Base-by-base conservation (phyloP, 768 basidiomycete species). In the Kwoniella sp. region DNA sequence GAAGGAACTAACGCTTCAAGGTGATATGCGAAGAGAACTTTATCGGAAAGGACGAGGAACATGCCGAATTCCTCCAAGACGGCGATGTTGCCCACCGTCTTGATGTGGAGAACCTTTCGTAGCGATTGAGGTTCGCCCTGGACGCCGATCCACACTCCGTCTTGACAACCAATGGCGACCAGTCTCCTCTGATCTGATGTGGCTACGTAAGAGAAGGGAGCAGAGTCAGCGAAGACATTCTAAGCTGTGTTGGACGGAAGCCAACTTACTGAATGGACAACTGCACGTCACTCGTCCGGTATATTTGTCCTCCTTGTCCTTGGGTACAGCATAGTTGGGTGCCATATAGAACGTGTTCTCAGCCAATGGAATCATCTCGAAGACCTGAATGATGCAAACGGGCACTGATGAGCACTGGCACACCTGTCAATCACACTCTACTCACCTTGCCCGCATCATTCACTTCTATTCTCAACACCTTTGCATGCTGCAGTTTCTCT, bases 21-120 rank as follows among this genome's bases (percentile, higher is more conserved):
- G 68, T 92, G 91, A 72, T 94, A 93, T 1, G 95, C 94, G 64
- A 96, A 91, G 1, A 97, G 82, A 0, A 87, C 90, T 84, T 93
- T 94, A 80, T 96, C 92, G 8, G 93, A 91, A 12, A 97, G 82
- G 4, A 98, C 95, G 26, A 98, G 85, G 84, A 99, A 93, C 68
- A 97, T 92, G 17, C 92, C 91, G 79, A 96, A 97, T 67, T 95
- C 91, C 76, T 96, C 92, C 7, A 98, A 82, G 85, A 97, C 94
- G 0, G 93, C 93, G 77, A 91, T 92, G 74, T 96, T 92, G 0
- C 92, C 93, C 30, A 98, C 93, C 83, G 88, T 87, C 80, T 92
- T 92, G 49, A 98, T 82, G 77, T 96, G 94, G 1, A 98, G 83
- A 17, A 98, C 94, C 25, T 92, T 91, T 30, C 92, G 88, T 83